These are phyloP conservation scores for Veloporphyrellus conicus DNA, from an alignment of 1,284 basidiomycete species.

Conservation along the genomic window DNA sequence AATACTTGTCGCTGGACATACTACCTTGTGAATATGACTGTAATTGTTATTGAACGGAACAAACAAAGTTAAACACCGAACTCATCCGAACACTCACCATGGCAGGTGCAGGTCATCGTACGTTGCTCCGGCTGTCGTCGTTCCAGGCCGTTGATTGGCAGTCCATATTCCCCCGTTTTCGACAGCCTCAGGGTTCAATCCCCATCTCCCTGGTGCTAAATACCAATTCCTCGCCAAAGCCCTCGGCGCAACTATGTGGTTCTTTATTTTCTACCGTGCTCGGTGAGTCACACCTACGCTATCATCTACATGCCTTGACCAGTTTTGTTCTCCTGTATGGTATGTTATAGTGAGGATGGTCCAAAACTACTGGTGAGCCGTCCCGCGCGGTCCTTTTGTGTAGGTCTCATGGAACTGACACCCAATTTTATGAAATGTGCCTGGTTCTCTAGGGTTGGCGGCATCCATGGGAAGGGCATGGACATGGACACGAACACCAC, in stretches of 20 bases:
- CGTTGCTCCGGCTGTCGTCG: constrained; percentile 3
- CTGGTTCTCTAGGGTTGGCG: constrained; percentile 44
- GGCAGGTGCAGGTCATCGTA: constrained; percentile 31
- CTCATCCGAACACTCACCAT: constrained; percentile 26
- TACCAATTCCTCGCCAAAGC: constrained; percentile 79
- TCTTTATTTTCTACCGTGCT: constrained; percentile 94
- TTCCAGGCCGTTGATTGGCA: background rate
- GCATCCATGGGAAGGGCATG: constrained; percentile 52
- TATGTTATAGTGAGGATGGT: constrained; percentile 58
- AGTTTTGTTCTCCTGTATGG: constrained; percentile 2
- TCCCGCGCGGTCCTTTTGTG: too few relatives aligned
- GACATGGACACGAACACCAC: constrained; percentile 40
- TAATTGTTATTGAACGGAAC: background rate
- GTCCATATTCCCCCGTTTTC: background rate
- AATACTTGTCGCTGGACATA: background rate
- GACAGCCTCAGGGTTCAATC: constrained; percentile 72
- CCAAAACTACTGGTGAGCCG: constrained; percentile 63
- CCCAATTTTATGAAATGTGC: background rate
- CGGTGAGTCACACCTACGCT: constrained; percentile 53
- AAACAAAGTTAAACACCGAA: constrained; percentile 30
- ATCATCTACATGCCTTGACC: constrained; percentile 3
- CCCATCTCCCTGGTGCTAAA: constrained; percentile 74
- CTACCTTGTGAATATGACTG: background rate
- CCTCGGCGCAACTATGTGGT: constrained; percentile 92
- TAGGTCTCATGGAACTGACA: background rate